Evolutionary conservation across 306 rosid genomes (phyloP).

Genomic region (Luffa aegyptiaca): DNA sequence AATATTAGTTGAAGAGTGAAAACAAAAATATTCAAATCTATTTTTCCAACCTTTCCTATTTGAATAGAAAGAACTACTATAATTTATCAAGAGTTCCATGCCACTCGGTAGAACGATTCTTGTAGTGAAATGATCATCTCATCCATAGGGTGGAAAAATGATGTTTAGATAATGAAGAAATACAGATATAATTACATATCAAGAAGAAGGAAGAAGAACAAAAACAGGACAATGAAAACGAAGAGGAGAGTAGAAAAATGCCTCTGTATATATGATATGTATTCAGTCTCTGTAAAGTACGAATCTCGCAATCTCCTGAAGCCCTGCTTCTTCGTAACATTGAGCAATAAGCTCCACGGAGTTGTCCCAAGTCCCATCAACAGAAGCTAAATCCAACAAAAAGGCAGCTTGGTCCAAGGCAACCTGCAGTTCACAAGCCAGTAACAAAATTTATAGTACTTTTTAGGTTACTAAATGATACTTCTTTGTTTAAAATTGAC

Average conservation of each 20-base stretch:
- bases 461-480: neutral
- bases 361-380: slow-evolving; percentile 84
- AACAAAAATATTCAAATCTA: neutral
- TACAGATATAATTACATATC: neutral
- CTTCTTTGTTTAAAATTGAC: neutral
- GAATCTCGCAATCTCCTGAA: slow-evolving; percentile 55
- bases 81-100: neutral
- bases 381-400: slow-evolving; percentile 80
- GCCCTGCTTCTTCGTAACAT: slow-evolving; percentile 76
- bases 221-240: neutral
- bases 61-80: neutral
- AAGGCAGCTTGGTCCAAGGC: slow-evolving; percentile 89
- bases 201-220: neutral
- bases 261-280: neutral
- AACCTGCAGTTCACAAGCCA: slow-evolving; percentile 38
- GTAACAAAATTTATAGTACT: neutral
- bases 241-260: neutral
- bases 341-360: slow-evolving; percentile 51
- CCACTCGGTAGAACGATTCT: neutral
- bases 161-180: neutral
- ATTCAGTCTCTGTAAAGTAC: slow-evolving; percentile 46
- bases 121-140: neutral
- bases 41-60: neutral
- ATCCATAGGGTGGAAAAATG: neutral
- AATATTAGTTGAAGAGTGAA: neutral